Percentiles rank a stretch among this genome's conserved stretches.
phyloP scores from a whole-genome alignment of 1,284 basidiomycete genomes.

The Ustilago cynodontis region DNA sequence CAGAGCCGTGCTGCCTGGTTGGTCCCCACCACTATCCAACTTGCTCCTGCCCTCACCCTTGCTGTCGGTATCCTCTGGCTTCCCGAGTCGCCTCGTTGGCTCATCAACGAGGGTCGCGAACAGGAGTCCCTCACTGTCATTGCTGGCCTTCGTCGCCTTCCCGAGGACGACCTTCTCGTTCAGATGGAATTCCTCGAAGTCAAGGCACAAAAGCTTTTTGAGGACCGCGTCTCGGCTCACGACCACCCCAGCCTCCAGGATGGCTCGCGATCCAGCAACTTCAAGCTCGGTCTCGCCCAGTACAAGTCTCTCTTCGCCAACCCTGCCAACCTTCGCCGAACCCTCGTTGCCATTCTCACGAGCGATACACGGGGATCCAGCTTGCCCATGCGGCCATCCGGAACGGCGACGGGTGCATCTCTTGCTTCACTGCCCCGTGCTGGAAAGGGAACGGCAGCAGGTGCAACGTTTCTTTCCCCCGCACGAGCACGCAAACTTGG shows the following conservation, averaged over 20 bases:
- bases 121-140: conserved; percentile 80
- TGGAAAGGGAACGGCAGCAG: too few species aligned
- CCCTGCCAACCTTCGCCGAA: conserved; percentile 76
- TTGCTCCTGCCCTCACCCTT: conserved; percentile 79
- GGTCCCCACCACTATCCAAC: conserved; percentile 80
- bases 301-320: conserved; percentile 69
- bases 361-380: too few species aligned
- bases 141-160: conserved; percentile 75
- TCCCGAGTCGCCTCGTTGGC: conserved; percentile 82
- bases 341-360: conserved; percentile 76
- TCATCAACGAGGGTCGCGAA: conserved; percentile 78
- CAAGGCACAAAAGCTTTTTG: conserved; percentile 75
- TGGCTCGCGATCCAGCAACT: conserved; percentile 74
- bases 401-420: too few species aligned
- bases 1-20: conserved; percentile 81
- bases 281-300: conserved; percentile 76
- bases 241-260: conserved; percentile 77
- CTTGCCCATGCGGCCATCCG: too few species aligned
- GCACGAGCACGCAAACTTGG: too few species aligned
- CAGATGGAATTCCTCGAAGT: conserved; percentile 86
- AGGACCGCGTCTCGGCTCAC: conserved; percentile 50
- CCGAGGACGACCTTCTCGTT: conserved; percentile 77
- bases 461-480: too few species aligned
- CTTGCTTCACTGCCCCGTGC: too few species aligned
- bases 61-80: conserved; percentile 76